A percentile compares a stretch with the other conserved stretches of the same genome.
Evolutionary conservation across 768 basidiomycete genomes (phyloP).

Genomic region (Hygrophoropsis aurantiaca): DNA sequence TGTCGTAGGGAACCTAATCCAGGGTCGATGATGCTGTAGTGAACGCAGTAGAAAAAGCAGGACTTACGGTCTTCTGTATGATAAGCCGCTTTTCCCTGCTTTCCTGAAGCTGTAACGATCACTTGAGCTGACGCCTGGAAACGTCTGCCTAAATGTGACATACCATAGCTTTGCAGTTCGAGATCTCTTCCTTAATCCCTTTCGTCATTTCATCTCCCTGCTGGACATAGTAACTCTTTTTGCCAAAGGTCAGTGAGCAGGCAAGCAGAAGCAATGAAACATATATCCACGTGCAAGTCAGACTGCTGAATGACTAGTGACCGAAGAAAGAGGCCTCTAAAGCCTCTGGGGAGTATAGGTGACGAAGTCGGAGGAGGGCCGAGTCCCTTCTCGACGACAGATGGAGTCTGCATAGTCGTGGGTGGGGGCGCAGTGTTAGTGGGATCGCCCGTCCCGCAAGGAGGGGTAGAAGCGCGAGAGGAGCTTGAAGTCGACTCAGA

Average conservation of each 20-base stretch:
- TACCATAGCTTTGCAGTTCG: conserved; percentile 4
- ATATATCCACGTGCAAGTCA: too few species aligned
- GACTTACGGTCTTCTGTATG: conserved; percentile 2
- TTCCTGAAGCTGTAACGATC: not conserved
- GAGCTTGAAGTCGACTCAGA: too few species aligned
- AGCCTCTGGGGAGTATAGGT: too few species aligned
- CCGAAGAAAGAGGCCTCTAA: too few species aligned
- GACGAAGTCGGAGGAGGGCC: too few species aligned
- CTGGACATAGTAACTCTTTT: not conserved
- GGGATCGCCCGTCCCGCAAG: too few species aligned
- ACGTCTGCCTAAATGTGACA: not conserved
- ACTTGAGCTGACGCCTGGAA: not conserved
- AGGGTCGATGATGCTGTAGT: not conserved
- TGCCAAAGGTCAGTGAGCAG: not conserved
- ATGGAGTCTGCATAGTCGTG: too few species aligned
- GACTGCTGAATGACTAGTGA: too few species aligned
- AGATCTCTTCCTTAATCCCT: conserved; percentile 3
- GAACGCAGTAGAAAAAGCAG: not conserved
- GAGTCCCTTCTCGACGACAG: too few species aligned
- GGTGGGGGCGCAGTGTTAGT: too few species aligned
- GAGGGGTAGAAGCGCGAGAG: too few species aligned
- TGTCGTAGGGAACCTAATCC: not conserved
- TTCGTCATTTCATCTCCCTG: not conserved
- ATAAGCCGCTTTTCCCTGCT: not conserved
- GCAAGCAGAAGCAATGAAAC: too few species aligned